Evolutionary conservation across 208 protist species (phyloP), one percentile per base, ranked within the genome.

Genomic region (Trypanosomatidae sp.): DNA sequence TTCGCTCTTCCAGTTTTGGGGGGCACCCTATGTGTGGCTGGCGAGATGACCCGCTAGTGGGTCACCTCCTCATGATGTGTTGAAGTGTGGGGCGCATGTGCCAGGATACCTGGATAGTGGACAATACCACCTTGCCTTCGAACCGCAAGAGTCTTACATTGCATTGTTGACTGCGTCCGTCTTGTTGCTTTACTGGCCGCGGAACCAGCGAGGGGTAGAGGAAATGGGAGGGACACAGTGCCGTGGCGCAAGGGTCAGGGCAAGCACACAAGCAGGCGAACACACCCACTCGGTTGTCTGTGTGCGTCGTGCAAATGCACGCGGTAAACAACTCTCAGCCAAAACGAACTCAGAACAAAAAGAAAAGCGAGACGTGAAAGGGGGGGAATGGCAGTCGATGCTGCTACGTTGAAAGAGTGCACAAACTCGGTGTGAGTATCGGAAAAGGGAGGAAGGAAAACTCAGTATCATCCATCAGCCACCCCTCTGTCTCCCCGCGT

Each of bases 301-400:
- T 72, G 41, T 66, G 60, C 12, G 33, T 69, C n/a, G 36, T 66
- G 30, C 10, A 22, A 33, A 66, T 64, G 65, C 19, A 10, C 17
- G 65, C 15, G 33, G 47, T 53, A 62, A 62, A 71, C 25, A 17
- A 28, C 22, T 17, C 30, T 67, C 30, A n/a, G 44, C 13, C 10
- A 69, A 52, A 69, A 52, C 9, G 46, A 25, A 39, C 36, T 39
- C 36, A 39, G 36, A 39, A 39, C 36, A 69, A 69, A 69, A 30
- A 41, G 53, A 69, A 13, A 36, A 69, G 5, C 0, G 1, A 13
- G 55, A 25, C 52, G n/a, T 47, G 62, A 49, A 67, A 67, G 7
- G 15, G 13, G n/a, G 8, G 3, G 19, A 5, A 53, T 50, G 6
- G 6, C 15, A 50, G 17, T 50, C 47, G 47, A 22, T 19, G 47